A percentile compares a stretch with the other conserved stretches of the same genome.
Evolutionary conservation across 129 eudicot species (phyloP).

Genomic region (Apium graveolens): DNA sequence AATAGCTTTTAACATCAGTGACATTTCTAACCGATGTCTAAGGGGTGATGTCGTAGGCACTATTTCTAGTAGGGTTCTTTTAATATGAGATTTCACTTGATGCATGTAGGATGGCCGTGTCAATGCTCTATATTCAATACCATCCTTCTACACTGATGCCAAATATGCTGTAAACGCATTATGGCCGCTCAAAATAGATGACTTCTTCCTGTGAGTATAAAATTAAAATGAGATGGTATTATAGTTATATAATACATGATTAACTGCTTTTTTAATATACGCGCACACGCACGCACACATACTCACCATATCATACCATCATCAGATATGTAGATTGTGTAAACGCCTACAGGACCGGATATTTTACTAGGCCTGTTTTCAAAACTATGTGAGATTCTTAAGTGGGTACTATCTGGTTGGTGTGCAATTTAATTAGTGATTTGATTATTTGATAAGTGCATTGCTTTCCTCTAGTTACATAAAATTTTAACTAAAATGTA

Average conservation of each 20-base stretch:
- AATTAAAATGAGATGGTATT: neutral
- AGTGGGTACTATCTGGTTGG: constrained; percentile 95
- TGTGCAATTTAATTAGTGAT: neutral
- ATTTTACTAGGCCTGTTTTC: constrained; percentile 75
- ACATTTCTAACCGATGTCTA: too few relatives aligned
- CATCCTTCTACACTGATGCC: too few relatives aligned
- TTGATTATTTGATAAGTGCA: too few relatives aligned
- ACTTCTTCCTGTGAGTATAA: constrained; percentile 82
- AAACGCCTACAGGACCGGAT: constrained; percentile 93
- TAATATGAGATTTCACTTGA: constrained; percentile 5
- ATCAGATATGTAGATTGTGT: too few relatives aligned
- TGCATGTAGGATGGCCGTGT: constrained; percentile 85
- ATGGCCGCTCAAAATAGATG: constrained; percentile 75
- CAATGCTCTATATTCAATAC: too few relatives aligned
- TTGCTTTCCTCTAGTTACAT: too few relatives aligned
- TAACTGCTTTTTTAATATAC: neutral
- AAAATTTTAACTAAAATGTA: too few relatives aligned
- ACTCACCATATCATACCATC: constrained; percentile 11
- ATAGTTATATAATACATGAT: neutral
- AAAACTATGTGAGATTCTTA: constrained; percentile 76
- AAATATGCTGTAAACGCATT: too few relatives aligned
- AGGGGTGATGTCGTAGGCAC: too few relatives aligned
- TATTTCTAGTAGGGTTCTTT: too few relatives aligned
- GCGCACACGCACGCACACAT: neutral
- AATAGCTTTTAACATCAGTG: too few relatives aligned